A percentile compares a stretch with the other conserved stretches of the same genome.
Conservation (phyloP, 2,329 filamentous ascomycete species). For the Ophiostoma angusticollis region DNA sequence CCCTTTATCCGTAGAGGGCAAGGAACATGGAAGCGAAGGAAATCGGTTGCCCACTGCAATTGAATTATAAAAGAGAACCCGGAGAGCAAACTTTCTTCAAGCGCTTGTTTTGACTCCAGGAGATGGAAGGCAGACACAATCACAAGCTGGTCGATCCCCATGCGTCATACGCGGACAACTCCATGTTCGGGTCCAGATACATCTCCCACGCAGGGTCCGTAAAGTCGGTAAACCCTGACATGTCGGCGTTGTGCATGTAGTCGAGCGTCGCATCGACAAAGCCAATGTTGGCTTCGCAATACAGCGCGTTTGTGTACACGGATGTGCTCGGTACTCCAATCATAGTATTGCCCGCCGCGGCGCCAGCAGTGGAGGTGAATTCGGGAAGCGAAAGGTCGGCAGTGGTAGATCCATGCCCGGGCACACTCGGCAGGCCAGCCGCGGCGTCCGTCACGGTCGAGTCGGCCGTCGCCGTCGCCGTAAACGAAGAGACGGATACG, state of each 20-base stretch:
- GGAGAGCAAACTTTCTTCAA: no score
- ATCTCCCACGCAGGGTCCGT: slow-evolving; percentile 7
- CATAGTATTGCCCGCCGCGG: no score
- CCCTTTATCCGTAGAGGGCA: no score
- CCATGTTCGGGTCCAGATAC: slow-evolving; percentile 7
- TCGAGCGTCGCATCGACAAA: slow-evolving; percentile 17
- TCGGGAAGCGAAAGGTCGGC: no score
- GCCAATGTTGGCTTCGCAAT: slow-evolving; percentile 5
- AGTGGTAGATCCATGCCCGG: no score
- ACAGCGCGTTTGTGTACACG: background rate
- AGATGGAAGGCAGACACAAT: background rate
- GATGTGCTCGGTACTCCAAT: no score
- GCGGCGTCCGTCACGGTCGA: background rate
- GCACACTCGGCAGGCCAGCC: background rate
- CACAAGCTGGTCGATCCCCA: slow-evolving; percentile 1
- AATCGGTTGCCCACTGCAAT: no score
- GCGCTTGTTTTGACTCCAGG: no score
- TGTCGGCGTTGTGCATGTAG: slow-evolving; percentile 18
- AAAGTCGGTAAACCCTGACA: slow-evolving; percentile 7
- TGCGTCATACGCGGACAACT: slow-evolving; percentile 3
- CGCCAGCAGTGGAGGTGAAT: no score
- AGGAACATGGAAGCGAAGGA: no score
- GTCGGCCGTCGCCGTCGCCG: background rate
- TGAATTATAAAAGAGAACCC: no score
- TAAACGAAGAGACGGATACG: no score